Evolutionary conservation across 768 basidiomycete genomes (phyloP).

Genomic region (Mycena galopus): DNA sequence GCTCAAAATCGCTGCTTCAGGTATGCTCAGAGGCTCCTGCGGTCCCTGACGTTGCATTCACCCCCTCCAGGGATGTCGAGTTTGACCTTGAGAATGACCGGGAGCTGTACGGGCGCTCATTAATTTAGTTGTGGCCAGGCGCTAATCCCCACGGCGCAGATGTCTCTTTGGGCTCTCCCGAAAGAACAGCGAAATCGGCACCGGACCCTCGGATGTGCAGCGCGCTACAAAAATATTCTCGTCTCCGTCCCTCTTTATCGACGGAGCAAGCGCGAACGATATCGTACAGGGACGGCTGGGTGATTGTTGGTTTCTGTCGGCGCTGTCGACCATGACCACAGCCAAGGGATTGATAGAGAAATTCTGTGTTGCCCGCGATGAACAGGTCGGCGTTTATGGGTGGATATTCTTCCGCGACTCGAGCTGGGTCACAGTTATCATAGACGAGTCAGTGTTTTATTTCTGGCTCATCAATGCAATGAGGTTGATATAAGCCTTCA

Average conservation of each 20-base stretch:
- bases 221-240: constrained; percentile 66
- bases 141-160: constrained; percentile 24
- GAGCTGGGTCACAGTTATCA: constrained; percentile 65
- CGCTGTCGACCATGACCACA: constrained; percentile 63
- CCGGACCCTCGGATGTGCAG: constrained; percentile 57
- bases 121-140: not conserved
- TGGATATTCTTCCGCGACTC: constrained; percentile 69
- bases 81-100: constrained; percentile 70
- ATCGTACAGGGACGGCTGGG: constrained; percentile 66
- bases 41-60: not conserved
- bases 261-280: constrained; percentile 60
- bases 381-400: constrained; percentile 68
- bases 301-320: constrained; percentile 71
- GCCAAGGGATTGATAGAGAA: constrained; percentile 63
- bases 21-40: constrained; percentile 43
- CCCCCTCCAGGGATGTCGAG: constrained; percentile 60
- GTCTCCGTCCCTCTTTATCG: constrained; percentile 63
- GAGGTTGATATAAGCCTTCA: constrained; percentile 30
- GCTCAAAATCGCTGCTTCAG: constrained; percentile 63
- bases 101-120: constrained; percentile 36
- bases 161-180: constrained; percentile 60
- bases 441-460: constrained; percentile 63
- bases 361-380: constrained; percentile 63
- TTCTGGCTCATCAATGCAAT: not conserved
- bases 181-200: constrained; percentile 38